Conservation (phyloP, 495 filamentous ascomycete species). For the Tuber umbilicatum region DNA sequence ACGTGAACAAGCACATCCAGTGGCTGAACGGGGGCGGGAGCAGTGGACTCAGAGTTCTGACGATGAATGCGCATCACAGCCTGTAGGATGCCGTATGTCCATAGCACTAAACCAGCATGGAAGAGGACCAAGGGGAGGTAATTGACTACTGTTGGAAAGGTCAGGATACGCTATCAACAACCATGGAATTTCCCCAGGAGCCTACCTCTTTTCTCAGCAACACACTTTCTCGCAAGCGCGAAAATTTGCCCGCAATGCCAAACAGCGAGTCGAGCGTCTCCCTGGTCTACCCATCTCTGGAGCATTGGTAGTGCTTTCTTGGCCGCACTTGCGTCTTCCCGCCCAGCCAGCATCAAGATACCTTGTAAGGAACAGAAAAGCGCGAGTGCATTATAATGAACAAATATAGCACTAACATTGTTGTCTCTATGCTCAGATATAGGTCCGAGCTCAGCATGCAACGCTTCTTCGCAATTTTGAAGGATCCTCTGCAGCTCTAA, state of each 20-base stretch:
- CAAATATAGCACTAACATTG: background rate
- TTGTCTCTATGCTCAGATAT: conserved; percentile 1
- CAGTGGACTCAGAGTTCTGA: background rate
- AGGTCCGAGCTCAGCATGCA: background rate
- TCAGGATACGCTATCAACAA: background rate
- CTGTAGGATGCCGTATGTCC: background rate
- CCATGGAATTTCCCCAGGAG: background rate
- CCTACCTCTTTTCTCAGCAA: conserved; percentile 1
- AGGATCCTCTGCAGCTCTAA: background rate
- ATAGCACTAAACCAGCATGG: background rate
- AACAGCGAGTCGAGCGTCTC: background rate
- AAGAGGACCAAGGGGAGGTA: background rate
- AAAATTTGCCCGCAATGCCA: conserved; percentile 2
- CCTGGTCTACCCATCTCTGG: background rate
- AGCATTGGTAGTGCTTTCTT: background rate
- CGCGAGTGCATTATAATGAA: background rate
- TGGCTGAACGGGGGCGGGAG: background rate
- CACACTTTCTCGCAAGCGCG: background rate
- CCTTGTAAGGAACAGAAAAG: conserved; percentile 1
- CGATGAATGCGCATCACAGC: conserved; percentile 3
- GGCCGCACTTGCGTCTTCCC: background rate
- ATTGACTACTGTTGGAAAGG: background rate
- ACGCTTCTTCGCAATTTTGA: background rate
- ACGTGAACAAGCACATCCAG: background rate
- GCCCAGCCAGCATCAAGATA: background rate